These are phyloP conservation scores for Colletotrichum navitas DNA, from an alignment of 2,329 filamentous ascomycete species.

Conservation along the genomic window DNA sequence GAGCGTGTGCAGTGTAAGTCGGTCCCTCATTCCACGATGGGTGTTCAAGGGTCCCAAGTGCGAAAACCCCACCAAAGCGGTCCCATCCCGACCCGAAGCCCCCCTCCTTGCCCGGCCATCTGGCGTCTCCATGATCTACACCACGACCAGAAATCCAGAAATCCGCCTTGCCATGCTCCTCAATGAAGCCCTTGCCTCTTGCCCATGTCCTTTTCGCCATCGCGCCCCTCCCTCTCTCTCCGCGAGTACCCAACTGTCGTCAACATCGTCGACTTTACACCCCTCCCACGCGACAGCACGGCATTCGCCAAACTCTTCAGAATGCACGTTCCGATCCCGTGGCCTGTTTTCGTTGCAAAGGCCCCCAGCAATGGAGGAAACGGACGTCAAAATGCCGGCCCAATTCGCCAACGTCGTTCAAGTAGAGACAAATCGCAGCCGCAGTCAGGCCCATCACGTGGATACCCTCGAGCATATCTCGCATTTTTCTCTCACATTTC, in stretches of 20 bases:
- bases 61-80: conserved; percentile 7
- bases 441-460: conserved; percentile 36
- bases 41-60: background rate
- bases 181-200: conserved; percentile 3
- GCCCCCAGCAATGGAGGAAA: conserved; percentile 7
- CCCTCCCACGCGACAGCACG: conserved; percentile 22
- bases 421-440: conserved; percentile 32
- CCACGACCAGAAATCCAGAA: conserved; percentile 22
- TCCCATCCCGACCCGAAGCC: conserved; percentile 7
- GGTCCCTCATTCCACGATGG: conserved; percentile 2
- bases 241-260: conserved; percentile 20
- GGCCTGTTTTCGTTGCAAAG: conserved; percentile 23
- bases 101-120: conserved; percentile 6
- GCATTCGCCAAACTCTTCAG: conserved; percentile 19
- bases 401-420: background rate
- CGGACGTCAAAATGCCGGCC: conserved; percentile 7
- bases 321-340: conserved; percentile 34
- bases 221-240: conserved; percentile 12
- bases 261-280: background rate
- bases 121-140: conserved; percentile 22
- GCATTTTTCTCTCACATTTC: conserved; percentile 10
- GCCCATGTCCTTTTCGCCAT: conserved; percentile 14
- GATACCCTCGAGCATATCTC: conserved; percentile 22
- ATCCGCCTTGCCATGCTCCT: conserved; percentile 19
- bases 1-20: conserved; percentile 14